Evolutionary conservation across 1,139 yeast genomes (phyloP), one percentile per base, ranked within the genome.

Genomic region (Meyerozyma elateridarum): DNA sequence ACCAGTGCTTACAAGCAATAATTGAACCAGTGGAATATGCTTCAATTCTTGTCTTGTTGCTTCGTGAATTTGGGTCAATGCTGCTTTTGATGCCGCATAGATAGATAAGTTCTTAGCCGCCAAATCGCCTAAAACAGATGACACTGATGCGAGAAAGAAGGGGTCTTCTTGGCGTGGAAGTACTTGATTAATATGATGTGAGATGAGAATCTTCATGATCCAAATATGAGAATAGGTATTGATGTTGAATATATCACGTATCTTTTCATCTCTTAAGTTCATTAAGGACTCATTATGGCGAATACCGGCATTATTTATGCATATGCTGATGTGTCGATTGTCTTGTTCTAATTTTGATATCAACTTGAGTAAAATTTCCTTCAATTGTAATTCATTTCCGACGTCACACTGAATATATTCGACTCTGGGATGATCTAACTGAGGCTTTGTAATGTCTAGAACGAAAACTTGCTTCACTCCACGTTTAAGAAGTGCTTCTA

Each of bases 231-330:
- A 64, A 18, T 78, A 46, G 3, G 74, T 61, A 46, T 85, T 85
- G 12, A 81, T 70, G 17, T 68, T 59, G 34, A 80, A 62, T 2
- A 77, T 52, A 0, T 46, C 42, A 2, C 48, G 41, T 4, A 76
- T 59, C 8, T 61, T 56, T 0, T 46, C 45, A 2, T 46, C 54
- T 0, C 56, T 35, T 30, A 73, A 36, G 5, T 66, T 61, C 8
- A 66, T 39, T 2, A 82, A 42, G 1, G 68, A 45, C 26, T 66
- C 63, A 36, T 56, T 54, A 29, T 76, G 77, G 32, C 89, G 64
- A 8, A 79, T 57, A 0, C 91, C 95, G 1, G 94, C 95, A 52
- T 85, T 85, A 48, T 83, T 82, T 16, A 88, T 60, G 26, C 85
- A 52, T 0, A 83, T 59, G 20, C 78, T 69, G 2, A 83, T 58